These are phyloP conservation scores for Aspergillus sp. DNA, from an alignment of 2,329 filamentous ascomycete genomes.

Conservation along the genomic window DNA sequence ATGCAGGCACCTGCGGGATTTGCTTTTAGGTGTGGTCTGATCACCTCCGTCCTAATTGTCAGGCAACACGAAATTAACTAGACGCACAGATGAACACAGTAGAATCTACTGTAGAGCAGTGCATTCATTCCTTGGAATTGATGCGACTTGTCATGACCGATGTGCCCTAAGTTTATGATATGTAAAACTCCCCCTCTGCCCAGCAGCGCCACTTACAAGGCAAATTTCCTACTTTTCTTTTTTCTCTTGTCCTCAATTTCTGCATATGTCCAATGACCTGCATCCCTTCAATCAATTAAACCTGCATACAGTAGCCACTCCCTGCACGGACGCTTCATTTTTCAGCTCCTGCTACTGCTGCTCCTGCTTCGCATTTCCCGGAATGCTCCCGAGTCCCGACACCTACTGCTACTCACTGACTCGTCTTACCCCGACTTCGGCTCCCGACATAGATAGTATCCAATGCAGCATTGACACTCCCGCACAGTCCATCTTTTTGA, in stretches of 20 bases:
- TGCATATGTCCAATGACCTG: neutral
- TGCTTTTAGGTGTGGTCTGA: constrained; percentile 4
- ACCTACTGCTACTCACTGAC: too few species aligned
- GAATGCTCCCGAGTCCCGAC: neutral
- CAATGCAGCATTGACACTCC: neutral
- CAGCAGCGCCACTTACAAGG: neutral
- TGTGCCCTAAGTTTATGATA: neutral
- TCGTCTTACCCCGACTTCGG: too few species aligned
- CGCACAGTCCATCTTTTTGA: constrained; percentile 1
- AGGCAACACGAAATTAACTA: neutral
- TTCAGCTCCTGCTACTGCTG: neutral
- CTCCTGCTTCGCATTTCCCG: neutral
- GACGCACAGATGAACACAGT: too few species aligned
- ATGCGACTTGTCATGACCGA: neutral
- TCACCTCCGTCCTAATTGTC: neutral
- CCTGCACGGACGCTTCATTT: neutral
- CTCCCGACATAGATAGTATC: neutral
- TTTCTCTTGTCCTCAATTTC: neutral
- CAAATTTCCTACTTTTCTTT: neutral
- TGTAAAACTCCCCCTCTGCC: neutral
- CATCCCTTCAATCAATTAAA: neutral
- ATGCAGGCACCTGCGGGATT: neutral
- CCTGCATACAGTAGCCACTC: neutral
- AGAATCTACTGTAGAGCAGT: too few species aligned
- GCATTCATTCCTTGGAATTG: neutral